These are phyloP conservation scores for Penicillium sp. DNA, from an alignment of 2,329 filamentous ascomycete genomes.

Conservation along the genomic window DNA sequence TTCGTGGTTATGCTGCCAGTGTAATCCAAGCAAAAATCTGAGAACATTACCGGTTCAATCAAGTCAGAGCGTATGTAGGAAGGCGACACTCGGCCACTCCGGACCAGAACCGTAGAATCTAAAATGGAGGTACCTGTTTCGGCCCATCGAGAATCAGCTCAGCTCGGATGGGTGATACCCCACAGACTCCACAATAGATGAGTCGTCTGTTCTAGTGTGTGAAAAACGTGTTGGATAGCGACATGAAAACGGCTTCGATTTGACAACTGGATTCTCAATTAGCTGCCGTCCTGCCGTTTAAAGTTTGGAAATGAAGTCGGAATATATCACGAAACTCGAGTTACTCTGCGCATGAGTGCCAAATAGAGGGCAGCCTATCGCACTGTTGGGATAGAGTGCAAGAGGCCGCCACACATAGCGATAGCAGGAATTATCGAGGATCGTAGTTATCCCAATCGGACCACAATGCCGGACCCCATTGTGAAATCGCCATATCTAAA, in stretches of 20 bases:
- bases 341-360: not conserved
- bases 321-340: not conserved
- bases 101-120: not conserved
- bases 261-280: not conserved
- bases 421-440: not conserved
- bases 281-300: not conserved
- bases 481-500: not conserved
- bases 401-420: not conserved
- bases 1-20: too few relatives aligned
- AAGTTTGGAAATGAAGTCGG: not conserved
- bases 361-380: not conserved
- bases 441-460: constrained; percentile 4
- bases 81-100: not conserved
- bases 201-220: not conserved
- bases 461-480: constrained; percentile 7
- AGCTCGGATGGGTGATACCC: not conserved
- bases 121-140: not conserved
- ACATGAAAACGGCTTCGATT: not conserved
- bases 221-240: not conserved
- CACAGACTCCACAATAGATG: not conserved
- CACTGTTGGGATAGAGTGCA: not conserved
- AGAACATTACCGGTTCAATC: not conserved
- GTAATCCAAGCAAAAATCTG: too few relatives aligned
- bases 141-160: not conserved
- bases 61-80: not conserved